Conservation (phyloP, 768 basidiomycete genomes). For the Cyclocybe cylindracea region DNA sequence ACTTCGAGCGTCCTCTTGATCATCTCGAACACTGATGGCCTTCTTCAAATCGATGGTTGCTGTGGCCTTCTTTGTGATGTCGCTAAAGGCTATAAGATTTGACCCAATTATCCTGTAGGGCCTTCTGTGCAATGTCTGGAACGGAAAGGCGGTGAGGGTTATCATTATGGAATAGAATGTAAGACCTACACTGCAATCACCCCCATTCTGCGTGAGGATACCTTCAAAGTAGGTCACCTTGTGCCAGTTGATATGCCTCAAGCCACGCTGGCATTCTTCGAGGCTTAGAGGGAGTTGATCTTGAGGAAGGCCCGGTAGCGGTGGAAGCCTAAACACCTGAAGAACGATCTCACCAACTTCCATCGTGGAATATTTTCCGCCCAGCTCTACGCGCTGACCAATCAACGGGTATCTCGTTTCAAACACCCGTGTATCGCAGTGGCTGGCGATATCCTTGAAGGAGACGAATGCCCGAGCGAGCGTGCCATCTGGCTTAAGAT, state of each 20-base stretch:
- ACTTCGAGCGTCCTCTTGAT: constrained; percentile 57
- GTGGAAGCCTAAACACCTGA: constrained; percentile 88
- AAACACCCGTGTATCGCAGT: constrained; percentile 83
- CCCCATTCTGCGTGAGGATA: constrained; percentile 88
- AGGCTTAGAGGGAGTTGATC: constrained; percentile 87
- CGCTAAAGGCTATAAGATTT: constrained; percentile 87
- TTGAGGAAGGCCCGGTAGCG: constrained; percentile 78
- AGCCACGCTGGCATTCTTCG: constrained; percentile 88
- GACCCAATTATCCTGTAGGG: constrained; percentile 84
- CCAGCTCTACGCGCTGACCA: constrained; percentile 65
- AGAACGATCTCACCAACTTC: constrained; percentile 88
- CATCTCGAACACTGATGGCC: constrained; percentile 75
- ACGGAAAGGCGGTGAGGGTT: constrained; percentile 3
- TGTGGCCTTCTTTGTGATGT: constrained; percentile 87
- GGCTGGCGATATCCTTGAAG: constrained; percentile 83
- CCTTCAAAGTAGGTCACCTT: constrained; percentile 94
- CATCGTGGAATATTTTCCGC: constrained; percentile 58
- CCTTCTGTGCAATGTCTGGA: constrained; percentile 79
- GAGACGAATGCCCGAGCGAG: constrained; percentile 86
- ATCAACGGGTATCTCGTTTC: constrained; percentile 84
- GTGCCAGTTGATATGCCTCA: constrained; percentile 91
- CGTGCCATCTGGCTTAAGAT: constrained; percentile 83
- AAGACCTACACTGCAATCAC: constrained; percentile 81
- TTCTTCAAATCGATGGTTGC: constrained; percentile 91
- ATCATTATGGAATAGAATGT: background rate